phyloP scores from a whole-genome alignment of 73 alveolate genomes.

The Paramecium caudatum region DNA sequence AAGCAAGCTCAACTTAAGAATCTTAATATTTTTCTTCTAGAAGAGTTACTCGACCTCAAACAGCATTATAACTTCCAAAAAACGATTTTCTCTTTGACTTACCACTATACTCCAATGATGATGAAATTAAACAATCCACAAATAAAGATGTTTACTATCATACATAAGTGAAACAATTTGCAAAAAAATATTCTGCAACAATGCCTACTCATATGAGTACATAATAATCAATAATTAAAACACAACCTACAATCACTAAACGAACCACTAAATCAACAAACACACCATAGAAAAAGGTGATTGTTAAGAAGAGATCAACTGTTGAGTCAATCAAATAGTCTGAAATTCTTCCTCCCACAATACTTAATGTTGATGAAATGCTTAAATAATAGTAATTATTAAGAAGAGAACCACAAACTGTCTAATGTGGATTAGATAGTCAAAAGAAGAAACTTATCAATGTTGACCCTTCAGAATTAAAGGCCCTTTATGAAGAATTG shows the following conservation, averaged over 20 bases:
- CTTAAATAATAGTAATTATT: not conserved
- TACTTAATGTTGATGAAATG: not conserved
- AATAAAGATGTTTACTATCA: constrained; percentile 62
- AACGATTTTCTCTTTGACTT: not conserved
- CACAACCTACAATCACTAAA: not conserved
- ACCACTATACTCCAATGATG: constrained; percentile 14
- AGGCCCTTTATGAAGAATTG: constrained; percentile 45
- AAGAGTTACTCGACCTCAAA: not conserved
- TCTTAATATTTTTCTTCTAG: not conserved
- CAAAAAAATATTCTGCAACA: constrained; percentile 1
- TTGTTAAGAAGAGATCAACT: no score
- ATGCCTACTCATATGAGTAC: constrained; percentile 54
- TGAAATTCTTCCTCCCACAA: not conserved
- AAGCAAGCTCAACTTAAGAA: not conserved
- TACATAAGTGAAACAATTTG: not conserved
- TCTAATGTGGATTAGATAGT: not conserved
- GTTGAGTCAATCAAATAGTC: not conserved
- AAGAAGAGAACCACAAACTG: not conserved
- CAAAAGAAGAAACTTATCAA: not conserved
- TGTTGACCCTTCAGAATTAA: not conserved
- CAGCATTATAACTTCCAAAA: not conserved
- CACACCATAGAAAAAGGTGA: no score
- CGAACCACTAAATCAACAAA: not conserved
- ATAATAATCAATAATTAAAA: constrained; percentile 19
- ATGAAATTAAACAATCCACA: constrained; percentile 4